A percentile compares a stretch with the other conserved stretches of the same genome.
Conservation (phyloP, 108 stramenopile species). For the Asterionellopsis glacialis region DNA sequence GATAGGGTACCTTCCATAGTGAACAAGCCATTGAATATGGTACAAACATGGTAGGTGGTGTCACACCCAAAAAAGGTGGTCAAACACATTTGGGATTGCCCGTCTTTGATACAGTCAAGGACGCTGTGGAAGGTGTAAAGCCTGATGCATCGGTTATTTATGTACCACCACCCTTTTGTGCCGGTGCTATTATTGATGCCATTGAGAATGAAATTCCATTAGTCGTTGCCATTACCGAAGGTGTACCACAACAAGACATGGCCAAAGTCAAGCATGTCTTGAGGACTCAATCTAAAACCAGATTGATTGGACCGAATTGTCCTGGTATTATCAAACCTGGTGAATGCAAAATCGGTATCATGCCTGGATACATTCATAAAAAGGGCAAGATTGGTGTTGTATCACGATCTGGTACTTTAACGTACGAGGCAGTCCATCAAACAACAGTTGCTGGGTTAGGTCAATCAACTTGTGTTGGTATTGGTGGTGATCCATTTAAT, state of each 20-base stretch:
- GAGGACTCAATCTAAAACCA: slow-evolving; percentile 67
- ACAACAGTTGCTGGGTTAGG: slow-evolving; percentile 95
- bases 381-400: slow-evolving; percentile 97
- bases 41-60: slow-evolving; percentile 97
- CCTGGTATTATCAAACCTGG: slow-evolving; percentile 99
- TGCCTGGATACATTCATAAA: slow-evolving; percentile 99
- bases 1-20: slow-evolving; percentile 85
- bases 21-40: slow-evolving; percentile 97
- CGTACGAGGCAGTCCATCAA: slow-evolving; percentile 98
- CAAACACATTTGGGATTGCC: slow-evolving; percentile 90
- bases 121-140: slow-evolving; percentile 77
- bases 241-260: slow-evolving; percentile 99
- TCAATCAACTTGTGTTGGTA: slow-evolving; percentile 96
- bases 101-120: slow-evolving; percentile 93
- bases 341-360: slow-evolving; percentile 99
- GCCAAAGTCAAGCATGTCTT: slow-evolving; percentile 92
- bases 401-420: slow-evolving; percentile 92
- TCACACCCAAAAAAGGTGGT: slow-evolving; percentile 97
- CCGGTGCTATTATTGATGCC: slow-evolving; percentile 91
- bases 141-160: slow-evolving; percentile 99
- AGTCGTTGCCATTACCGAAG: slow-evolving; percentile 99
- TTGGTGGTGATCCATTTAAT: slow-evolving; percentile 99
- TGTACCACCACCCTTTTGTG: slow-evolving; percentile 97
- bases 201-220: slow-evolving; percentile 93
- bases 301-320: slow-evolving; percentile 99